These are phyloP conservation scores for Daldinia concentrica DNA, from an alignment of 495 filamentous ascomycete species.

Conservation along the genomic window DNA sequence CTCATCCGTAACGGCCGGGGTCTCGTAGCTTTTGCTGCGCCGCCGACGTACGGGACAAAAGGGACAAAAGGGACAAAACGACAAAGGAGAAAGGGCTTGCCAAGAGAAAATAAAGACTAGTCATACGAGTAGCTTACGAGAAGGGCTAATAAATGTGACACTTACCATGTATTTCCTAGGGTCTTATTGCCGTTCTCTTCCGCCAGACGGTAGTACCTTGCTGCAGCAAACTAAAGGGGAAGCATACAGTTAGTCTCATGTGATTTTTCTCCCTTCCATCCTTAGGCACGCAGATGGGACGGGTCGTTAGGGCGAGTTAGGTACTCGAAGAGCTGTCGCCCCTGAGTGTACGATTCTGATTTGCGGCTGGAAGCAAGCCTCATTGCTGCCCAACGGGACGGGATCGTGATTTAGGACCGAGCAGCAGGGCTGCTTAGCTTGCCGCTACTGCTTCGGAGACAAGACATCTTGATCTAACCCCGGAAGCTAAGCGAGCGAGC, in stretches of 20 bases:
- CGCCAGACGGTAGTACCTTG: constrained; percentile 92
- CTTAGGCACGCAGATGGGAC: constrained; percentile 29
- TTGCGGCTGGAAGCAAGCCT: constrained; percentile 40
- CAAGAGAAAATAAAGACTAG: constrained; percentile 27
- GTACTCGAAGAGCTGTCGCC: constrained; percentile 19
- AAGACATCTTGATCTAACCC: constrained; percentile 24
- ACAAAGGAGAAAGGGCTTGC: constrained; percentile 14
- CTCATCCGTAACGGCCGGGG: constrained; percentile 30
- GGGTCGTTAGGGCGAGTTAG: constrained; percentile 23
- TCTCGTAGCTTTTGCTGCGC: constrained; percentile 30
- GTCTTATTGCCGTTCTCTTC: constrained; percentile 89
- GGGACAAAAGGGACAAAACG: constrained; percentile 20
- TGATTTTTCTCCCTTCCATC: constrained; percentile 29
- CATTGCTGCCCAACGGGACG: constrained; percentile 54
- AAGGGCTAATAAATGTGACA: constrained; percentile 38
- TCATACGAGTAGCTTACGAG: constrained; percentile 40
- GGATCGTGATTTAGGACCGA: constrained; percentile 31
- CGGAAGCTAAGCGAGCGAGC: constrained; percentile 31
- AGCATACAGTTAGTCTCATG: constrained; percentile 53
- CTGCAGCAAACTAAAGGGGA: constrained; percentile 75
- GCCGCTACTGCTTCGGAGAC: constrained; percentile 17
- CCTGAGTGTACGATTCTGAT: constrained; percentile 36
- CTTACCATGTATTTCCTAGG: constrained; percentile 95
- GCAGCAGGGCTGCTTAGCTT: constrained; percentile 33
- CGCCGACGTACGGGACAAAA: constrained; percentile 37